Percentiles rank a stretch among this genome's conserved stretches.
Evolutionary conservation across 139 green algal species (phyloP).

Genomic region (Chlorella sorokiniana): DNA sequence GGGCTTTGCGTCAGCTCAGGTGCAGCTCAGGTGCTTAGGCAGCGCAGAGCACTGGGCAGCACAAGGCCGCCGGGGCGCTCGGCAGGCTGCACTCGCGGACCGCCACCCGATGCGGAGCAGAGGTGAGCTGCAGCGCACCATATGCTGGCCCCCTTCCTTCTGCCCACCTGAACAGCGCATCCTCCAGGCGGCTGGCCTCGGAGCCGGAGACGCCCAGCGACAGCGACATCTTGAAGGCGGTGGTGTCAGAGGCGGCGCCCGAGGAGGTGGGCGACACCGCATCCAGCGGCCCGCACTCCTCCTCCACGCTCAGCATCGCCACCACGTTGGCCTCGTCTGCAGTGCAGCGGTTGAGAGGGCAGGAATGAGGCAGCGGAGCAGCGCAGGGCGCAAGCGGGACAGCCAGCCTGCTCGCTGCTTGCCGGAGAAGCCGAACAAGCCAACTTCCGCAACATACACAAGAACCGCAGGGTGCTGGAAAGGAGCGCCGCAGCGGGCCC

Average conservation of each 20-base stretch:
- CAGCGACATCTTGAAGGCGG: slow-evolving; percentile 23
- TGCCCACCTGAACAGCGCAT: slow-evolving; percentile 15
- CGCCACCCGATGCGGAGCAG: no score
- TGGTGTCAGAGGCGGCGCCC: neutral
- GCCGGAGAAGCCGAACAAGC: neutral
- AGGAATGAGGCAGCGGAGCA: neutral
- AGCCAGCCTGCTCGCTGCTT: neutral
- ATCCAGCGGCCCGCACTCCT: neutral
- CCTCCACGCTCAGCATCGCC: slow-evolving; percentile 24
- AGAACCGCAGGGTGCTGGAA: neutral
- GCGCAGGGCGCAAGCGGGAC: neutral
- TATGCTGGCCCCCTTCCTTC: neutral
- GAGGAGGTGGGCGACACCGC: slow-evolving; percentile 11
- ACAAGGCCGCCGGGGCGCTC: no score
- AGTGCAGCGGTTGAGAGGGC: neutral
- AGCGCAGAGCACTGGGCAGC: no score
- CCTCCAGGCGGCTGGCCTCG: slow-evolving; percentile 14
- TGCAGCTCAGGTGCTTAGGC: neutral
- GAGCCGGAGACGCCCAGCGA: neutral
- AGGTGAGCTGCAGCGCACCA: no score
- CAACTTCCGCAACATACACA: neutral
- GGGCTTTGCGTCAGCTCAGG: neutral
- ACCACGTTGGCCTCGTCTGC: slow-evolving; percentile 16
- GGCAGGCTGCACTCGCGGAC: no score
- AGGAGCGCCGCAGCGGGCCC: no score